Evolutionary conservation across 345 rosid species (phyloP), one percentile per base, ranked within the genome.

Genomic region (Populus simonii): DNA sequence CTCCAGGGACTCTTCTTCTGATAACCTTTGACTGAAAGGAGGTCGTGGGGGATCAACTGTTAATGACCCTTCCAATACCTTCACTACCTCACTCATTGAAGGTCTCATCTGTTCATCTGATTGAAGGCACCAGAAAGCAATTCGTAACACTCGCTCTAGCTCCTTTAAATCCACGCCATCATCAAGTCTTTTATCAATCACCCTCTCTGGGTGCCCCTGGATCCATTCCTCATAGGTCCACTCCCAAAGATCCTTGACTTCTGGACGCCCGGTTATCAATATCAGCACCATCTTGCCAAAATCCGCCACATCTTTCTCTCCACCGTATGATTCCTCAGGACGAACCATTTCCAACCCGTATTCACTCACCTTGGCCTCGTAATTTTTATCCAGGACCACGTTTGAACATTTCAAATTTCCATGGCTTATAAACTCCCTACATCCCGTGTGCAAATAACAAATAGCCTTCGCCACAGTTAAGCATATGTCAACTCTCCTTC

Each of bases 51-150:
- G 89, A 84, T 94, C 98, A 29, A 91, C 97, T 0, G 86, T 74
- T 85, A 90, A 66, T 55, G 91, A 86, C 7, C 98, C 98, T 79
- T 92, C 97, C 75, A 93, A 73, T 66, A 92, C 96, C 83, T 89
- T 91, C 66, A 92, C 88, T n/a, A 88, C 93, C 89, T 94, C 97
- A 1, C 81, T 89, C 92, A 91, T 91, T 2, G 92, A 86, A 38
- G 97, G 98, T 85, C 93, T 94, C 83, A 90, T 68, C 7, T 91
- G 85, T 63, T 84, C 87, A 72, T 94, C 91, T 1, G 15, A 75
- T 75, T 94, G 97, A 80, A 90, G 86, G 79, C 95, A 94, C 95
- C 98, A 94, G 70, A 92, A 92, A 59, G 88, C 81, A 35, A 88
- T 92, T 79, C 95, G 90, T 80, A 94, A 59, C 27, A 81, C 85